Evolutionary conservation across 1,284 basidiomycete species (phyloP).

Genomic region (Trichosporon ovoides): DNA sequence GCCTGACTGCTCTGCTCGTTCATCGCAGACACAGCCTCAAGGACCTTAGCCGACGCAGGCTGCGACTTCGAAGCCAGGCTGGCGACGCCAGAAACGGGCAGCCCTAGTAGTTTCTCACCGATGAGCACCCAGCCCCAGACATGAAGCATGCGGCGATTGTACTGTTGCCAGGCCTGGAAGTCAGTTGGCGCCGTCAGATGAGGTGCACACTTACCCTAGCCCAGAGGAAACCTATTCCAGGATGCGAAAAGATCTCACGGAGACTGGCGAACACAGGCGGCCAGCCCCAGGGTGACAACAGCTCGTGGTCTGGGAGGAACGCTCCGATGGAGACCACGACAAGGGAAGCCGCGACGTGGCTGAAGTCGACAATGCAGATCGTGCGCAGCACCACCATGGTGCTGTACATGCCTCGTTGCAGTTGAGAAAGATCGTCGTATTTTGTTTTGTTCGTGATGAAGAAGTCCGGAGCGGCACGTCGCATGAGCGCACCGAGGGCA

Average conservation of each 20-base stretch:
- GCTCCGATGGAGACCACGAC: slow-evolving; percentile 29
- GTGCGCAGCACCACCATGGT: slow-evolving; percentile 28
- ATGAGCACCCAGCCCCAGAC: slow-evolving; percentile 38
- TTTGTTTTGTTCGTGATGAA: slow-evolving; percentile 26
- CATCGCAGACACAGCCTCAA: background rate
- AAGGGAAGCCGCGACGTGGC: slow-evolving; percentile 16
- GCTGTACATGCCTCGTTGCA: slow-evolving; percentile 26
- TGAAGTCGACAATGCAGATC: slow-evolving; percentile 23
- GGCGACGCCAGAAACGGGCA: slow-evolving; percentile 32
- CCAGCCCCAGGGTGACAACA: slow-evolving; percentile 42
- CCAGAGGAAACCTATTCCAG: slow-evolving; percentile 40
- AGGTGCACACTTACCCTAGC: slow-evolving; percentile 31
- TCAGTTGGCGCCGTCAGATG: background rate
- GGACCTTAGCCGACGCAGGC: background rate
- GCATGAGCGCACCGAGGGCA: slow-evolving; percentile 16
- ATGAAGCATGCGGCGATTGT: slow-evolving; percentile 35
- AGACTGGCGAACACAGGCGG: slow-evolving; percentile 38
- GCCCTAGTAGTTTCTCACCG: slow-evolving; percentile 36
- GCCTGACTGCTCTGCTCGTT: background rate
- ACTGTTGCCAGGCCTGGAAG: slow-evolving; percentile 42
- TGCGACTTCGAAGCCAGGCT: background rate
- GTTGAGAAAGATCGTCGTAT: slow-evolving; percentile 22
- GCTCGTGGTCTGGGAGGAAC: slow-evolving; percentile 30
- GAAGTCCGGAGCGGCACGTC: slow-evolving; percentile 20
- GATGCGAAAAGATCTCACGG: slow-evolving; percentile 30